These are phyloP conservation scores for Cymodocea nodosa DNA, from an alignment of 116 monocot species.

Conservation along the genomic window DNA sequence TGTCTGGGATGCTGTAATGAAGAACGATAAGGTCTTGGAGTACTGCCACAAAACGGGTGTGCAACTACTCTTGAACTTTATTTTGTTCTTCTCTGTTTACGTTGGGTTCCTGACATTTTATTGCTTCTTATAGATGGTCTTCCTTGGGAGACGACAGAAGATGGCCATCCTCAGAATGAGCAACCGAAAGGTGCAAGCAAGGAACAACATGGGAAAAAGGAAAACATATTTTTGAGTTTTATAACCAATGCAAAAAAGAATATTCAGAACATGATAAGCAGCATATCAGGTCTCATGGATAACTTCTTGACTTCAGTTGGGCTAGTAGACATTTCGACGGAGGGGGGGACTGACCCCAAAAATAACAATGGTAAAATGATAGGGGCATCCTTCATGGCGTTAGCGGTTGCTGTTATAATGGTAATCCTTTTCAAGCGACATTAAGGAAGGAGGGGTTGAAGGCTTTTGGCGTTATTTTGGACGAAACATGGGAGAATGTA, in stretches of 20 bases:
- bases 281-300: constrained; percentile 38
- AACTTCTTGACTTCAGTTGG: constrained; percentile 25
- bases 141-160: neutral
- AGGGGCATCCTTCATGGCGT: constrained; percentile 29
- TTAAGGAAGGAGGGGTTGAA: neutral
- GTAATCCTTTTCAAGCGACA: constrained; percentile 54
- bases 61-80: neutral
- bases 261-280: constrained; percentile 30
- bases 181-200: neutral
- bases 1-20: constrained; percentile 86
- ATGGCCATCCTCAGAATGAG: neutral
- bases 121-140: constrained; percentile 2
- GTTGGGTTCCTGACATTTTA: neutral
- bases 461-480: too few species aligned
- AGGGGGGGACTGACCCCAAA: neutral
- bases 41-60: constrained; percentile 40
- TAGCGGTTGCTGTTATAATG: constrained; percentile 52
- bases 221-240: constrained; percentile 9
- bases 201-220: neutral
- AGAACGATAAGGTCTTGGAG: constrained; percentile 63
- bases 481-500: too few species aligned
- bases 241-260: constrained; percentile 28
- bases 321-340: neutral
- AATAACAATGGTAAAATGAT: constrained; percentile 1
- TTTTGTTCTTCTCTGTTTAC: neutral